A percentile compares a stretch with the other conserved stretches of the same genome.
These are phyloP conservation scores for Phytophthora meadii DNA, from an alignment of 352 stramenopile genomes.

Conservation along the genomic window DNA sequence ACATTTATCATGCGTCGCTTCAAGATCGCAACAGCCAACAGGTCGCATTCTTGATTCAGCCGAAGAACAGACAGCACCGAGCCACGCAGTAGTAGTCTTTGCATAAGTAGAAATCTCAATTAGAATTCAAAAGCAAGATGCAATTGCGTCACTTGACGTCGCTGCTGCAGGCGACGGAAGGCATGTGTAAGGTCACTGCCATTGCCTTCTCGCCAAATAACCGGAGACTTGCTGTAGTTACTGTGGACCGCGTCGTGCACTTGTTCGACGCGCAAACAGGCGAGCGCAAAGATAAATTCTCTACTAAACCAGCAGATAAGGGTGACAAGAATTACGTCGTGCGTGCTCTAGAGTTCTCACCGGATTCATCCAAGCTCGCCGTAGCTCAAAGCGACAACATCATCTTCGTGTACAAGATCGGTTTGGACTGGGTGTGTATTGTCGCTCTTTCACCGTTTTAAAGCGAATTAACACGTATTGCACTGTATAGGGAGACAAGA, in stretches of 20 bases:
- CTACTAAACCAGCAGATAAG: constrained; percentile 95
- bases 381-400: constrained; percentile 97
- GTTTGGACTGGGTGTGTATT: constrained; percentile 79
- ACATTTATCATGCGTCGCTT: constrained; percentile 46
- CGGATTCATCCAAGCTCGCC: constrained; percentile 93
- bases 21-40: constrained; percentile 32
- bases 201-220: constrained; percentile 95
- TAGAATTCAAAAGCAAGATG: constrained; percentile 55
- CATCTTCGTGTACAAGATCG: constrained; percentile 97
- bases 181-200: constrained; percentile 93
- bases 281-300: constrained; percentile 95
- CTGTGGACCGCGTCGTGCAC: constrained; percentile 92
- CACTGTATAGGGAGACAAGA: constrained; percentile 82
- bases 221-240: constrained; percentile 91
- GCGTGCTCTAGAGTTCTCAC: constrained; percentile 91
- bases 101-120: neutral
- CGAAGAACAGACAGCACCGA: neutral
- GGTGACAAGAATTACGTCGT: constrained; percentile 96
- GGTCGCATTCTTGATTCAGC: neutral
- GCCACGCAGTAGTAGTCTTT: neutral
- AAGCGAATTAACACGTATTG: neutral
- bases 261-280: constrained; percentile 94
- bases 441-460: neutral
- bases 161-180: constrained; percentile 89
- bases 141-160: constrained; percentile 93